Percentiles rank a stretch among this genome's conserved stretches.
Conservation (phyloP, 352 stramenopile genomes). For the Phytophthora pseudosyringae region DNA sequence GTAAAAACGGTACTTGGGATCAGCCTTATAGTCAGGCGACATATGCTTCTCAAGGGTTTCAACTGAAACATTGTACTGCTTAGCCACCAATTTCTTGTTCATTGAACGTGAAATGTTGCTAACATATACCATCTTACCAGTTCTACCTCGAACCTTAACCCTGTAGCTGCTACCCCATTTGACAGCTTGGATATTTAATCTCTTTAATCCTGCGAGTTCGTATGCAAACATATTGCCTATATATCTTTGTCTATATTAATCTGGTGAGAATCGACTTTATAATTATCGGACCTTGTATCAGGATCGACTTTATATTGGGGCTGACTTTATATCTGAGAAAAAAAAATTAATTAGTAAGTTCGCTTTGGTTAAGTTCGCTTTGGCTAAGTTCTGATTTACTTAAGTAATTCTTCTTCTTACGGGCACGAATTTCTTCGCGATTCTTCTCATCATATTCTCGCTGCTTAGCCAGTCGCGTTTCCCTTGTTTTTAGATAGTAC, state of each 20-base stretch:
- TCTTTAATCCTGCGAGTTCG: neutral
- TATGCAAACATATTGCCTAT: neutral
- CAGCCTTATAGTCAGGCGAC: constrained; percentile 4
- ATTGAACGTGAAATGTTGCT: neutral
- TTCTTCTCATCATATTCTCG: no score
- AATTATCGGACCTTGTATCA: neutral
- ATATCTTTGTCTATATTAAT: constrained; percentile 15
- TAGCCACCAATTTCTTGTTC: neutral
- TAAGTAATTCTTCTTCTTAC: no score
- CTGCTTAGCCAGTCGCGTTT: no score
- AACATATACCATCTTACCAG: neutral
- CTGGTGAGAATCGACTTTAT: constrained; percentile 28
- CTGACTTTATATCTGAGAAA: constrained; percentile 13
- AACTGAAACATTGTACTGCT: neutral
- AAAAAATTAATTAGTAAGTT: constrained; percentile 15
- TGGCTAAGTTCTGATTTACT: no score
- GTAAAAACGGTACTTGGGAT: constrained; percentile 4
- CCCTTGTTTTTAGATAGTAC: no score
- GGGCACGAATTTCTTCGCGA: no score
- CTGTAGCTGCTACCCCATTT: constrained; percentile 4
- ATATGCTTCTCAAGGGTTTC: constrained; percentile 1
- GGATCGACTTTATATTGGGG: neutral
- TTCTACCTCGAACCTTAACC: constrained; percentile 2
- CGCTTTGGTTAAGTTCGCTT: constrained; percentile 21
- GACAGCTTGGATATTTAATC: constrained; percentile 1